phyloP scores from a whole-genome alignment of 2,329 filamentous ascomycete species.

The Huntiella savannae region DNA sequence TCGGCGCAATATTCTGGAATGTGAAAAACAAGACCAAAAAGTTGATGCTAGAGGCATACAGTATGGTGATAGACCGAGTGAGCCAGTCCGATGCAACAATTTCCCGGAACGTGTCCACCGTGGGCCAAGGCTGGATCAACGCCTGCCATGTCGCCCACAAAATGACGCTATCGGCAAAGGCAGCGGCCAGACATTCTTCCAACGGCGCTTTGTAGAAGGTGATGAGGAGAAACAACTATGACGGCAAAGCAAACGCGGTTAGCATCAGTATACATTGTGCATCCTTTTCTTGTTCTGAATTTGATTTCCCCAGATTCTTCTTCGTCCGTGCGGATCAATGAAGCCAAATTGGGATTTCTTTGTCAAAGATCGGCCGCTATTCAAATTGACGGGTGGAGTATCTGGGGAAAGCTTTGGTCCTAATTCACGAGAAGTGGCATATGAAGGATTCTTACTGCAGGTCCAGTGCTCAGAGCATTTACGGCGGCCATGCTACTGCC shows the following conservation, averaged over 20 bases:
- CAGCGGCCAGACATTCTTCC: slow-evolving; percentile 24
- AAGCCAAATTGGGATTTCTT: no score
- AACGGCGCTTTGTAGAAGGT: slow-evolving; percentile 57
- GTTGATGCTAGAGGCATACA: slow-evolving; percentile 57
- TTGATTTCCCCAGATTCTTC: background rate
- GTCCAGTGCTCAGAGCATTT: slow-evolving; percentile 53
- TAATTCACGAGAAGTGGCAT: background rate
- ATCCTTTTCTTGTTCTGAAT: background rate
- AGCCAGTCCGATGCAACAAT: slow-evolving; percentile 44
- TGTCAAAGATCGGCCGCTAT: background rate
- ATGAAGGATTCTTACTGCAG: slow-evolving; percentile 31
- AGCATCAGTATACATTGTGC: background rate
- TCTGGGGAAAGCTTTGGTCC: background rate
- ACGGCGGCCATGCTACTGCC: slow-evolving; percentile 49
- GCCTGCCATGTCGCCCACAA: slow-evolving; percentile 31
- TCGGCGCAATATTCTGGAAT: slow-evolving; percentile 51
- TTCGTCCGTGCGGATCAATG: no score
- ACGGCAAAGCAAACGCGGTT: background rate
- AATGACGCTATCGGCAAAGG: background rate
- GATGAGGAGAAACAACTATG: slow-evolving; percentile 50
- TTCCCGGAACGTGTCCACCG: slow-evolving; percentile 45
- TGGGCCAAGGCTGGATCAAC: background rate
- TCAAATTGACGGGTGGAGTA: background rate
- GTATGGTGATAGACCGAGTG: slow-evolving; percentile 43
- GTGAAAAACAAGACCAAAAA: slow-evolving; percentile 50